Conservation (phyloP, 768 basidiomycete genomes). For the Tulasnella sp. region DNA sequence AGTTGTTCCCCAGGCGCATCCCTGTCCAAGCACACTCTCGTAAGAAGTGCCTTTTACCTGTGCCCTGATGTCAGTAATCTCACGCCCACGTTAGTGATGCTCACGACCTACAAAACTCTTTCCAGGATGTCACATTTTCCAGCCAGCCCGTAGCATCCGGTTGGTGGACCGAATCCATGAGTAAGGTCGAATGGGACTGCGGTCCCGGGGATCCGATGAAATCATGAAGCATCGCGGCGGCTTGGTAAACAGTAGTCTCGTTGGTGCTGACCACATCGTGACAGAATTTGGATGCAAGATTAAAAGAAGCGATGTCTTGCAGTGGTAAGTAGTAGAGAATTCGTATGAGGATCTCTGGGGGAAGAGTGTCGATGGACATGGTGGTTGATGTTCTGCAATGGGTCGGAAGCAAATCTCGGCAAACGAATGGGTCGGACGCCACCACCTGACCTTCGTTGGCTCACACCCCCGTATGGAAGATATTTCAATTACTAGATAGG, state of each 20-base stretch:
- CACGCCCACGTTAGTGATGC: background rate
- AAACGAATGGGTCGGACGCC: background rate
- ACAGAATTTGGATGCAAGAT: background rate
- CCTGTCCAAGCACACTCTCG: slow-evolving; percentile 19
- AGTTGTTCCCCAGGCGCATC: background rate
- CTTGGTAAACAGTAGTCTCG: background rate
- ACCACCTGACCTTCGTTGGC: background rate
- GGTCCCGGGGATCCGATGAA: background rate
- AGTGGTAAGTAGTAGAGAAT: slow-evolving; percentile 51
- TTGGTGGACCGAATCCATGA: slow-evolving; percentile 46
- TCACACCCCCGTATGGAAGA: no score
- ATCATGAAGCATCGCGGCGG: background rate
- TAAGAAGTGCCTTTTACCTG: slow-evolving; percentile 3
- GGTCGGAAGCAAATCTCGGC: background rate
- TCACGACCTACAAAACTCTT: slow-evolving; percentile 51
- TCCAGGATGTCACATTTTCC: slow-evolving; percentile 49
- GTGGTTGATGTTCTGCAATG: background rate
- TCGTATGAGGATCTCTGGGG: slow-evolving; percentile 54
- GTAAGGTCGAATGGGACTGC: slow-evolving; percentile 41
- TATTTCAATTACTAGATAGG: no score
- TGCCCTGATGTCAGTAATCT: background rate
- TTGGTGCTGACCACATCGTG: background rate
- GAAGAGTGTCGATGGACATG: slow-evolving; percentile 37
- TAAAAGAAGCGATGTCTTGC: slow-evolving; percentile 40
- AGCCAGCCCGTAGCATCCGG: slow-evolving; percentile 40